phyloP scores from a whole-genome alignment of 371 early-diverging fungal species.

The Mucor circinelloides region DNA sequence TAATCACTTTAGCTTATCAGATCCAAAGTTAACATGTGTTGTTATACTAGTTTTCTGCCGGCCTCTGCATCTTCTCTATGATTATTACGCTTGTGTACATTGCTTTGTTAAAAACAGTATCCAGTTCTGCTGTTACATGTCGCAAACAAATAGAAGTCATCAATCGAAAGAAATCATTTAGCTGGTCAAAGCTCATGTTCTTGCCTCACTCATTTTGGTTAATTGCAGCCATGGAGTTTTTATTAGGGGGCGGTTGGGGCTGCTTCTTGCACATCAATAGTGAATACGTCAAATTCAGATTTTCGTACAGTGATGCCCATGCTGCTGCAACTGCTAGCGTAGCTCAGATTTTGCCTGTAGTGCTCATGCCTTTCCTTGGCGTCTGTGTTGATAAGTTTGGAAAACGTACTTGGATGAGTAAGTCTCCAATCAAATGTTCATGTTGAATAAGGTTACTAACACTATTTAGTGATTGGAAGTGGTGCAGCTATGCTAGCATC shows the following conservation, averaged over 20 bases:
- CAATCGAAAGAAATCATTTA: slow-evolving; percentile 61
- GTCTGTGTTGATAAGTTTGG: slow-evolving; percentile 64
- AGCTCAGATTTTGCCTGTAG: slow-evolving; percentile 69
- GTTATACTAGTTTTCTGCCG: slow-evolving; percentile 49
- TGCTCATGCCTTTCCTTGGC: slow-evolving; percentile 70
- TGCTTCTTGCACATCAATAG: slow-evolving; percentile 76
- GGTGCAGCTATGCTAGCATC: slow-evolving; percentile 45
- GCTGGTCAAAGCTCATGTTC: slow-evolving; percentile 56
- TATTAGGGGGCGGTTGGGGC: slow-evolving; percentile 72
- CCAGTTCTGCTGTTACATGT: slow-evolving; percentile 15
- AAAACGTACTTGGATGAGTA: slow-evolving; percentile 62
- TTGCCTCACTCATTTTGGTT: slow-evolving; percentile 74
- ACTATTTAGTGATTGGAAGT: slow-evolving; percentile 53
- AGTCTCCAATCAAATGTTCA: slow-evolving; percentile 1
- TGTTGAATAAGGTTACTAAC: background rate
- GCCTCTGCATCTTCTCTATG: slow-evolving; percentile 65
- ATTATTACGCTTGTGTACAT: slow-evolving; percentile 66
- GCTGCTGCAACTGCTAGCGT: slow-evolving; percentile 71
- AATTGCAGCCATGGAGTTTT: slow-evolving; percentile 61
- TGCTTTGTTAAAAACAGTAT: slow-evolving; percentile 40
- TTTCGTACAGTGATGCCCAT: slow-evolving; percentile 51
- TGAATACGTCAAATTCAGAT: slow-evolving; percentile 68
- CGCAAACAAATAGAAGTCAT: slow-evolving; percentile 46
- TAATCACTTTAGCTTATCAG: background rate
- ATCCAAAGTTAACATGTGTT: background rate